Evolutionary conservation across 208 protist genomes (phyloP).

Genomic region (Vickermania ingenoplastis): DNA sequence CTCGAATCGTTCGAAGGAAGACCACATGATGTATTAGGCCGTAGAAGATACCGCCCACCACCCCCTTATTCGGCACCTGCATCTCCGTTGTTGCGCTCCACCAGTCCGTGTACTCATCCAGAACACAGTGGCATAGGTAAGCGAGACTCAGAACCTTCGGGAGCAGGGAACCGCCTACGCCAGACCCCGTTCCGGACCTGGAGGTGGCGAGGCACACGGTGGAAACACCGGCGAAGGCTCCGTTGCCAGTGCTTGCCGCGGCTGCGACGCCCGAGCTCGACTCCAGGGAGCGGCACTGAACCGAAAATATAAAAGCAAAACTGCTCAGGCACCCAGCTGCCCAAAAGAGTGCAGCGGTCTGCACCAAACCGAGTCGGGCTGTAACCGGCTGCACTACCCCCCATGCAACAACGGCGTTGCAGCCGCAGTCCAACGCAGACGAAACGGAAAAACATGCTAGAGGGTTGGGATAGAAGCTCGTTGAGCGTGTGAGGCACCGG

Average conservation of each 20-base stretch:
- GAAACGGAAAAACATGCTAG: conserved; percentile 71
- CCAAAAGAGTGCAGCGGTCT: conserved; percentile 43
- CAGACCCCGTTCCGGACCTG: too few species aligned
- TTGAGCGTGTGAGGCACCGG: conserved; percentile 62
- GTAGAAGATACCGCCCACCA: conserved; percentile 77
- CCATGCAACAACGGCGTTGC: conserved; percentile 47
- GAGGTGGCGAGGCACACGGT: conserved; percentile 61
- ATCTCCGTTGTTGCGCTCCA: conserved; percentile 5
- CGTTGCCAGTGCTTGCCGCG: conserved; percentile 52
- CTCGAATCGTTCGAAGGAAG: conserved; percentile 40
- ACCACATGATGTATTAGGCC: conserved; percentile 59
- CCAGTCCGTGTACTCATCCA: conserved; percentile 5
- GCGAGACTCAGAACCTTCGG: conserved; percentile 11
- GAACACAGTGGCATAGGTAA: conserved; percentile 54
- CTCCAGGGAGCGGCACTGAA: conserved; percentile 40
- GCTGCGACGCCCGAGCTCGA: conserved; percentile 48
- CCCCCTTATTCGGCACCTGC: conserved; percentile 62
- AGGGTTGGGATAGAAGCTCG: conserved; percentile 57
- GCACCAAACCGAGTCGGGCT: conserved; percentile 45
- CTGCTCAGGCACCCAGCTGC: conserved; percentile 67
- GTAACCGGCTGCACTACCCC: conserved; percentile 53
- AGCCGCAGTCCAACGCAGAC: conserved; percentile 33
- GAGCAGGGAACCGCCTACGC: too few species aligned
- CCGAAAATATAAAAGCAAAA: conserved; percentile 71
- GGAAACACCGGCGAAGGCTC: conserved; percentile 56